Evolutionary conservation across 345 rosid species (phyloP).

Genomic region (Moringa oleifera): DNA sequence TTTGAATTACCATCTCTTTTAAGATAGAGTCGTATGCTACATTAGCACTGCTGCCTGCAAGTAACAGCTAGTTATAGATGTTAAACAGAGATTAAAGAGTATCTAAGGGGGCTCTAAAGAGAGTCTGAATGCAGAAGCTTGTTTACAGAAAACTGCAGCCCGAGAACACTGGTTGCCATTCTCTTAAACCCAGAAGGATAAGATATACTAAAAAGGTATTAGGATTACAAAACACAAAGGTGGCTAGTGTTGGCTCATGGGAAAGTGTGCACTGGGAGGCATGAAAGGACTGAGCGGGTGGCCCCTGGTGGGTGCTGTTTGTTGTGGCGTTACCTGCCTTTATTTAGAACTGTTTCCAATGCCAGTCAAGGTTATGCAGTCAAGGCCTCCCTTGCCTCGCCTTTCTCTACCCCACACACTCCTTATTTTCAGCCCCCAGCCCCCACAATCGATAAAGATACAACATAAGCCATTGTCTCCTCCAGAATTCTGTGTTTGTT

Average conservation of each 20-base stretch:
- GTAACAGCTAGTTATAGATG: no score
- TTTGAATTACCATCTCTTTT: no score
- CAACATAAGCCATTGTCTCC: conserved; percentile 21
- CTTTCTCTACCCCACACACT: conserved; percentile 2
- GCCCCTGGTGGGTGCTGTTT: conserved; percentile 27
- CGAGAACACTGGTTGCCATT: conserved; percentile 3
- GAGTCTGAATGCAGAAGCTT: background rate
- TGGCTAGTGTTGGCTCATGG: conserved; percentile 25
- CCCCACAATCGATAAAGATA: conserved; percentile 28
- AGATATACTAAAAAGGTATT: background rate
- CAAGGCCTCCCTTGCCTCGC: background rate
- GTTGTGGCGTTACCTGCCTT: conserved; percentile 25
- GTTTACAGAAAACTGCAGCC: background rate
- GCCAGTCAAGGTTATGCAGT: conserved; percentile 15
- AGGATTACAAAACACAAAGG: conserved; percentile 31
- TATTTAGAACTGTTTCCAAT: conserved; percentile 22
- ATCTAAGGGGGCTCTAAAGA: no score
- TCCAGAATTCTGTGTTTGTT: conserved; percentile 14
- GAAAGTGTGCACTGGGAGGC: conserved; percentile 13
- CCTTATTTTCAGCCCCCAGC: conserved; percentile 19
- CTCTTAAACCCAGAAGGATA: background rate
- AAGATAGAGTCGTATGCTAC: no score
- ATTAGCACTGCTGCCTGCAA: no score
- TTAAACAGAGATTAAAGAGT: no score
- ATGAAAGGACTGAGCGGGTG: conserved; percentile 15